These are phyloP conservation scores for Anisogramma anomala DNA, from an alignment of 2,329 filamentous ascomycete genomes.

Conservation along the genomic window DNA sequence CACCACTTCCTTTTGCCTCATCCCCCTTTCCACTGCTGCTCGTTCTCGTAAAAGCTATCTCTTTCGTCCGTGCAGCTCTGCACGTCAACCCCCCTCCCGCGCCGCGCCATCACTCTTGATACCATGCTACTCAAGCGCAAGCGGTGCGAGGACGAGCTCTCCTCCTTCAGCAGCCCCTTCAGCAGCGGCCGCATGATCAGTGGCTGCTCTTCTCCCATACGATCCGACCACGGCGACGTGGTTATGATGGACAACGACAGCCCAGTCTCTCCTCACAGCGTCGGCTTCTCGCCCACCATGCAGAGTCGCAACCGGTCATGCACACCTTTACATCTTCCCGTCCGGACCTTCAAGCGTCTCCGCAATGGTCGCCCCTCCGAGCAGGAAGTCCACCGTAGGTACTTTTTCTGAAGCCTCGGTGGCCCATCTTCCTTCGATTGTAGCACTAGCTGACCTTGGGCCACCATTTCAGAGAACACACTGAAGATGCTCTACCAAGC, in stretches of 20 bases:
- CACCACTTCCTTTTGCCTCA: no score
- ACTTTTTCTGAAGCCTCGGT: neutral
- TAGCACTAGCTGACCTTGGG: neutral
- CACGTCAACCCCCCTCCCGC: no score
- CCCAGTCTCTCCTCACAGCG: slow-evolving; percentile 18
- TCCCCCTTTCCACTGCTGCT: no score
- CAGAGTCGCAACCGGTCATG: slow-evolving; percentile 18
- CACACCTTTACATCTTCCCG: slow-evolving; percentile 35
- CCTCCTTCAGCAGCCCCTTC: slow-evolving; percentile 30
- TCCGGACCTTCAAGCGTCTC: slow-evolving; percentile 50
- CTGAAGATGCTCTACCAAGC: slow-evolving; percentile 47
- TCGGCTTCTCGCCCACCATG: slow-evolving; percentile 17
- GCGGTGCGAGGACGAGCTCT: slow-evolving; percentile 48
- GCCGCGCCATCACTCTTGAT: no score
- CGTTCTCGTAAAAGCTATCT: no score
- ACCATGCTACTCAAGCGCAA: no score
- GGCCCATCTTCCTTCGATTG: neutral
- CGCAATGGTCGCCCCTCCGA: slow-evolving; percentile 49
- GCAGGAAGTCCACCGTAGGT: slow-evolving; percentile 41
- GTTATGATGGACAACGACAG: slow-evolving; percentile 22
- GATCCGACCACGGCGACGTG: slow-evolving; percentile 21
- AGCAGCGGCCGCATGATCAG: slow-evolving; percentile 31
- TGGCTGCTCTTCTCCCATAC: slow-evolving; percentile 31
- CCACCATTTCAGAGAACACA: slow-evolving; percentile 37
- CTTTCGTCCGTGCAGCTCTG: no score